Percentiles rank a stretch among this genome's conserved stretches.
phyloP scores from a whole-genome alignment of 2,329 filamentous ascomycete genomes.

The Fusarium continuum region DNA sequence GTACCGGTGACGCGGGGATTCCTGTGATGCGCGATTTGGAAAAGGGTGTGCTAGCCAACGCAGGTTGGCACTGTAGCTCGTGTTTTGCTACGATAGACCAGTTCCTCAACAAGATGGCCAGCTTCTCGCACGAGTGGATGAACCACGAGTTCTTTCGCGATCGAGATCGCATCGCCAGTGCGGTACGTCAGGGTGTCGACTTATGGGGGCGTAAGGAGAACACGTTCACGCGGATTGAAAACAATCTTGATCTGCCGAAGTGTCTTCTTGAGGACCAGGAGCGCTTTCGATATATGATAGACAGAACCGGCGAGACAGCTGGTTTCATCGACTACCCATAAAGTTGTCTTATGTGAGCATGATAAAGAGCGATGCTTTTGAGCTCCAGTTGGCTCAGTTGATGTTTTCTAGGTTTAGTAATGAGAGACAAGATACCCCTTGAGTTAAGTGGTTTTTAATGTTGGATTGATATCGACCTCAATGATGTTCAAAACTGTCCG shows the following conservation, averaged over 20 bases:
- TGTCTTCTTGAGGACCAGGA: slow-evolving; percentile 53
- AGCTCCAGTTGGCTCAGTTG: not conserved
- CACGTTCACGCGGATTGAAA: slow-evolving; percentile 58
- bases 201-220: slow-evolving; percentile 62
- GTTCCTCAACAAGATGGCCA: slow-evolving; percentile 64
- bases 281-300: slow-evolving; percentile 56
- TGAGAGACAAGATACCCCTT: slow-evolving; percentile 4
- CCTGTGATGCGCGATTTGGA: slow-evolving; percentile 53
- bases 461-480: not conserved
- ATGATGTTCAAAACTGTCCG: no score
- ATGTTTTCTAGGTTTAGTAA: not conserved
- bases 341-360: not conserved
- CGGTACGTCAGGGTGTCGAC: slow-evolving; percentile 62
- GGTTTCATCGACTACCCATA: slow-evolving; percentile 59
- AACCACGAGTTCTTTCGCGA: slow-evolving; percentile 61
- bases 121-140: slow-evolving; percentile 64
- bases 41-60: slow-evolving; percentile 57
- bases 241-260: slow-evolving; percentile 63
- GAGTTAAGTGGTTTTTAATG: not conserved
- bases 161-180: slow-evolving; percentile 57
- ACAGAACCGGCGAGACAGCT: slow-evolving; percentile 56
- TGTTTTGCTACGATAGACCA: slow-evolving; percentile 67
- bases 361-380: not conserved
- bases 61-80: slow-evolving; percentile 70
- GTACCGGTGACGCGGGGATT: slow-evolving; percentile 56